Base-by-base conservation (phyloP, 495 filamentous ascomycete genomes). In the Paragyromitra xinjiangensis region DNA sequence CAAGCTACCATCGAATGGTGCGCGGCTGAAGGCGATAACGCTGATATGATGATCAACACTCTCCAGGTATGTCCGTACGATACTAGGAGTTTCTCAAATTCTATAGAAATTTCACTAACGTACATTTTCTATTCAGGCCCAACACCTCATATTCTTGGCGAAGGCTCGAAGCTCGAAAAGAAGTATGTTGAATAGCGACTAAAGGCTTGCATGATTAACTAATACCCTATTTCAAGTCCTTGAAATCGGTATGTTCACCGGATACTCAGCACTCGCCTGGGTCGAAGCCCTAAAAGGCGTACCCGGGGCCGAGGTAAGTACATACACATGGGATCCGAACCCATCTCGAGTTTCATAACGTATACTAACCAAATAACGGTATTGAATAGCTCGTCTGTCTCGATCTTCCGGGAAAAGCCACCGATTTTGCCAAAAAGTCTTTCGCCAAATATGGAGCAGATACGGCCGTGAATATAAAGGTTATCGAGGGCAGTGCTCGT, bases 211-310 rank as follows among this genome's bases (percentile, higher is more conserved):
- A 40, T 9, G n/a, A 55, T 45, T 48, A 37, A 16, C 39, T 58
- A 44, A 58, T 29, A 3, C 5, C 6, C 12, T 37, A 48, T 12
- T 6, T 22, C 34, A 71, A 83, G 83, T 84, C 24, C 83, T 84
- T 22, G 83, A 84, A 58, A 79, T 84, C 61, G 83, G 83, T 12
- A 81, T 71, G 64, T 84, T 81, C 71, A 84, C 80, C 2, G 83
- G 83, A 6, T 84, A 83, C 71, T 84, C 82, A 0, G 83, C 83
- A 11, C 71, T 84, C 7, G 83, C 82, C 5, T 84, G 81, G 82
- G 78, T 69, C 19, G 81, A 83, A 53, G 80, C 81, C 12, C 71
- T 84, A 24, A 77, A 79, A 61, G 75, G 67, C 8, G 29, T 76
- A 14, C 75, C 75, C 7, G 80, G 65, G 2, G 80, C 75, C 16